phyloP scores from a whole-genome alignment of 192 early-diverging fungal genomes.

The Chytriomyces sp. region DNA sequence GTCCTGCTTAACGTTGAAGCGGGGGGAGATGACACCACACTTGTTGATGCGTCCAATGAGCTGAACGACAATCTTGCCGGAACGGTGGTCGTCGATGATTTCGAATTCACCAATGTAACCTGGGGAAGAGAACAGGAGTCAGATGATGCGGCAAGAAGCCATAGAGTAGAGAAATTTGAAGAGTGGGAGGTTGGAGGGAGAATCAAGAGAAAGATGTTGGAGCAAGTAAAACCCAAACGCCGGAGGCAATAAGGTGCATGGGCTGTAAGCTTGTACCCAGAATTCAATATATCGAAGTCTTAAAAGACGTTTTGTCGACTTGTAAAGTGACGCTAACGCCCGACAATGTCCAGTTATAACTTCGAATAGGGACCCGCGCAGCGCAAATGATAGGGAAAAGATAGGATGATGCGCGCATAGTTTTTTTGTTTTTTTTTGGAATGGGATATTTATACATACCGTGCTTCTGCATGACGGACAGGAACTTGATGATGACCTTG shows the following conservation, averaged over 20 bases:
- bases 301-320: constrained; percentile 72
- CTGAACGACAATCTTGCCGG: constrained; percentile 98
- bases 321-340: constrained; percentile 48
- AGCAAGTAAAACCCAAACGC: constrained; percentile 38
- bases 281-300: constrained; percentile 68
- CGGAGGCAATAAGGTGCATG: constrained; percentile 23
- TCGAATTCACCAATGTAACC: constrained; percentile 99
- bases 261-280: constrained; percentile 59
- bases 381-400: not conserved
- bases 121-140: constrained; percentile 29
- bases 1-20: constrained; percentile 94
- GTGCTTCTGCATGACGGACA: constrained; percentile 98
- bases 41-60: constrained; percentile 99
- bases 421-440: too few species aligned
- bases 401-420: not conserved
- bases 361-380: constrained; percentile 49
- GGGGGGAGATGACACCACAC: constrained; percentile 98
- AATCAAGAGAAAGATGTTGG: constrained; percentile 44
- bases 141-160: not conserved
- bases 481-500: constrained; percentile 99
- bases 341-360: constrained; percentile 76
- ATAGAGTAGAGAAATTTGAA: constrained; percentile 17
- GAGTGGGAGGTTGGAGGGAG: constrained; percentile 40
- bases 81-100: constrained; percentile 97
- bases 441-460: constrained; percentile 60